A percentile compares a stretch with the other conserved stretches of the same genome.
Evolutionary conservation across 2,329 filamentous ascomycete species (phyloP).

Genomic region (Paecilomyces fulvus): DNA sequence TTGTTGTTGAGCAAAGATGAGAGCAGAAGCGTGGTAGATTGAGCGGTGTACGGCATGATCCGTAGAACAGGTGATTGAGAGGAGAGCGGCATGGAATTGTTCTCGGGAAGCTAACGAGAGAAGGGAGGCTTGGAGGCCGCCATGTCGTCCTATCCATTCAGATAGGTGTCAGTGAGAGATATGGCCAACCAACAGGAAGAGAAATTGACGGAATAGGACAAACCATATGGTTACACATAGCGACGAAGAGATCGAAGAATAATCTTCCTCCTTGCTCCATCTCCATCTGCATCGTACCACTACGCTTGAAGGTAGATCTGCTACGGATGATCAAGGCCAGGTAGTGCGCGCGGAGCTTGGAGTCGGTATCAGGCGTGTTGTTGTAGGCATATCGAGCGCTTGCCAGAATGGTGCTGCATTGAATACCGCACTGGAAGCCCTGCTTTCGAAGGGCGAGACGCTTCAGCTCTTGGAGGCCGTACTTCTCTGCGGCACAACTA

Average conservation of each 20-base stretch:
- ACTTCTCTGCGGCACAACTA: constrained; percentile 72
- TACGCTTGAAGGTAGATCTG: constrained; percentile 81
- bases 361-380: constrained; percentile 81
- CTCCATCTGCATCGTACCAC: constrained; percentile 90
- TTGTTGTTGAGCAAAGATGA: not conserved
- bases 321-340: constrained; percentile 86
- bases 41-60: not conserved
- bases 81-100: not conserved
- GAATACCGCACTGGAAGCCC: constrained; percentile 74
- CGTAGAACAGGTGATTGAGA: not conserved
- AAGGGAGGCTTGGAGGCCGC: constrained; percentile 13
- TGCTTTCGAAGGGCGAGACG: constrained; percentile 79
- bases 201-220: constrained; percentile 22
- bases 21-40: not conserved
- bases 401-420: constrained; percentile 73
- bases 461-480: constrained; percentile 76
- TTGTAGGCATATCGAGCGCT: constrained; percentile 86
- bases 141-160: constrained; percentile 15
- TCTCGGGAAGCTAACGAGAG: constrained; percentile 6
- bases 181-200: not conserved
- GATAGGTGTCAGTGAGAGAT: constrained; percentile 5
- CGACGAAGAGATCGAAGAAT: constrained; percentile 91
- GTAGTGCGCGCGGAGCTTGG: constrained; percentile 84
- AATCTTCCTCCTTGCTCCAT: constrained; percentile 82
- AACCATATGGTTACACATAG: constrained; percentile 83